Base-by-base conservation (phyloP, 345 rosid genomes). In the Citrus inodora region DNA sequence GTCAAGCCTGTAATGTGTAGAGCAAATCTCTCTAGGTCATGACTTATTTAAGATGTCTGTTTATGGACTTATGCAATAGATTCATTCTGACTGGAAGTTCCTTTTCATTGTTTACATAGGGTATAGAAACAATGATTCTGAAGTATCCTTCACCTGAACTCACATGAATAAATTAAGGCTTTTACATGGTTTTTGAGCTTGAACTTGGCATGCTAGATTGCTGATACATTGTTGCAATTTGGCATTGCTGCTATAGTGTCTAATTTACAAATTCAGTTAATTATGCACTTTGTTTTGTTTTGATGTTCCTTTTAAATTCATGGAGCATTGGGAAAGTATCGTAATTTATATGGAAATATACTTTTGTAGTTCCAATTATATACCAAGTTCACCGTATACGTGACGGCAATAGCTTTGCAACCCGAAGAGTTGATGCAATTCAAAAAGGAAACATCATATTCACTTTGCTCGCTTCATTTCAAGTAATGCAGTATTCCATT, bases 321-420 rank as follows among this genome's bases (percentile, higher is more conserved):
- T 25, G 67, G 37, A 37, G 33, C 24, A 17, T 74, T 64, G 59
- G 46, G 70, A 59, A 64, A 42, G n/a, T 58, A 40, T 71, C 14
- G 38, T 48, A 28, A 65, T 24, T 13, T 69, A 38, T 56, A 66
- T 56, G 53, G 66, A 76, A 67, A 38, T 73, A 38, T 55, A 59
- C 70, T 82, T 68, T 81, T 87, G 85, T 86, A 96, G 98, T 91
- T 66, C 99, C 99, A 76, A 92, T 92, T 79, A 82, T 92, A 55
- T 93, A 94, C 76, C 79, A 87, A 81, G 98, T 92, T 82, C 87
- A 88, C 65, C 95, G 98, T 21, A 75, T 96, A 83, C 98, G 98
- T 42, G 98, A 96, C 82, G 99, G 98, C 61, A 92, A 88, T 82
- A 92, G 83, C 85, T 96, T 96, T 85, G 98, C 98, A 58, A 91